Percentiles rank a stretch among this genome's conserved stretches.
Evolutionary conservation across 176 grass and related monocot genomes (phyloP).

Genomic region (Bolboschoenus planiculmis): DNA sequence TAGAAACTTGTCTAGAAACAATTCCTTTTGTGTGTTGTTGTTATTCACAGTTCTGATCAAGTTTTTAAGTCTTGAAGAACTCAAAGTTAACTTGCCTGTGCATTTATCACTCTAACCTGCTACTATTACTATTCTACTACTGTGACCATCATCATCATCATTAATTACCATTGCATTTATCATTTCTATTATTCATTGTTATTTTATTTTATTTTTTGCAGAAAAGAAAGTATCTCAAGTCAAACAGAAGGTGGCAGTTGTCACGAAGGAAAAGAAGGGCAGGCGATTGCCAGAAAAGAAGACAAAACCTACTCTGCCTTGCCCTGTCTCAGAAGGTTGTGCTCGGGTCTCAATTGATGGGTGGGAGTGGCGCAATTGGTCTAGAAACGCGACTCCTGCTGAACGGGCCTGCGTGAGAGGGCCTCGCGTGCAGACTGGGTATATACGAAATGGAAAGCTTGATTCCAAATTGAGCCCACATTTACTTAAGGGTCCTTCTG

Average conservation of each 20-base stretch:
- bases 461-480: slow-evolving; percentile 42
- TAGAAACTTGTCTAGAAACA: neutral
- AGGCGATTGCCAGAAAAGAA: slow-evolving; percentile 33
- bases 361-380: slow-evolving; percentile 94
- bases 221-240: slow-evolving; percentile 43
- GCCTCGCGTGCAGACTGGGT: slow-evolving; percentile 34
- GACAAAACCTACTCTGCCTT: slow-evolving; percentile 38
- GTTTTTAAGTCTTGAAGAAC: neutral
- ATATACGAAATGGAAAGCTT: slow-evolving; percentile 32
- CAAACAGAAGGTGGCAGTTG: slow-evolving; percentile 41
- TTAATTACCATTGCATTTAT: neutral
- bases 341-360: slow-evolving; percentile 70
- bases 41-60: neutral
- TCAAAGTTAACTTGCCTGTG: neutral
- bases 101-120: neutral
- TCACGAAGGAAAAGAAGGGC: slow-evolving; percentile 45
- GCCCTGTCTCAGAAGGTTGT: slow-evolving; percentile 74
- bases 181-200: slow-evolving; percentile 10
- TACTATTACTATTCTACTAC: neutral
- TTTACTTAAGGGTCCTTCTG: slow-evolving; percentile 54
- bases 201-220: slow-evolving; percentile 24
- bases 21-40: neutral
- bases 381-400: slow-evolving; percentile 59
- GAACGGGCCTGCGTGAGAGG: slow-evolving; percentile 75
- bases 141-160: neutral